These are phyloP conservation scores for Sphaerulina populicola DNA, from an alignment of 2,329 filamentous ascomycete species.

Conservation along the genomic window DNA sequence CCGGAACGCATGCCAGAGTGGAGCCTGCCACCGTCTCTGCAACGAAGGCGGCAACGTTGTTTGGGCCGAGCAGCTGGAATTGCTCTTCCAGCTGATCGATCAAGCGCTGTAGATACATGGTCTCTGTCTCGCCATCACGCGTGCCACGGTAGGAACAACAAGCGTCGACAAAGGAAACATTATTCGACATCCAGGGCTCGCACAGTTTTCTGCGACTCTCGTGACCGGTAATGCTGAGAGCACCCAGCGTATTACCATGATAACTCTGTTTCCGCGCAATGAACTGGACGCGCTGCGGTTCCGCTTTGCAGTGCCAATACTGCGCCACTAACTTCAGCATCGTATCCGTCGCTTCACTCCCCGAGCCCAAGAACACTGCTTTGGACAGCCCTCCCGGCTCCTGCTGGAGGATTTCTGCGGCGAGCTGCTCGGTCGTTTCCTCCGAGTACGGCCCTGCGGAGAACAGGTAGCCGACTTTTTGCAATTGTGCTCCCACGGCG, in stretches of 20 bases:
- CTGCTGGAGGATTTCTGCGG: constrained; percentile 38
- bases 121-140: constrained; percentile 32
- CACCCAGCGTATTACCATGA: constrained; percentile 44
- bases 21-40: constrained; percentile 45
- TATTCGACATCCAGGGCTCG: constrained; percentile 8
- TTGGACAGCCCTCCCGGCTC: constrained; percentile 22
- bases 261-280: constrained; percentile 41
- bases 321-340: constrained; percentile 44
- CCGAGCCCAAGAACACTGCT: constrained; percentile 15
- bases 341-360: constrained; percentile 39
- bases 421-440: constrained; percentile 43
- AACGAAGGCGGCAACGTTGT: constrained; percentile 43
- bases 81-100: constrained; percentile 42
- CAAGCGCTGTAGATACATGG: constrained; percentile 36
- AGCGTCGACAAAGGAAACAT: constrained; percentile 26
- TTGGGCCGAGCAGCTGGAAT: constrained; percentile 39
- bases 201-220: constrained; percentile 4
- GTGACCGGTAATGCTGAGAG: constrained; percentile 37
- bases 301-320: constrained; percentile 37
- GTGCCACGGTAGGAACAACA: constrained; percentile 33
- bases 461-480: background rate
- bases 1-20: constrained; percentile 41
- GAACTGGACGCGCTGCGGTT: constrained; percentile 35
- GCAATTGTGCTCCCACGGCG: background rate
- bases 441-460: constrained; percentile 3